Percentiles rank a stretch among this genome's conserved stretches.
Conservation (phyloP, 768 basidiomycete genomes). For the Termitomyces sp. region DNA sequence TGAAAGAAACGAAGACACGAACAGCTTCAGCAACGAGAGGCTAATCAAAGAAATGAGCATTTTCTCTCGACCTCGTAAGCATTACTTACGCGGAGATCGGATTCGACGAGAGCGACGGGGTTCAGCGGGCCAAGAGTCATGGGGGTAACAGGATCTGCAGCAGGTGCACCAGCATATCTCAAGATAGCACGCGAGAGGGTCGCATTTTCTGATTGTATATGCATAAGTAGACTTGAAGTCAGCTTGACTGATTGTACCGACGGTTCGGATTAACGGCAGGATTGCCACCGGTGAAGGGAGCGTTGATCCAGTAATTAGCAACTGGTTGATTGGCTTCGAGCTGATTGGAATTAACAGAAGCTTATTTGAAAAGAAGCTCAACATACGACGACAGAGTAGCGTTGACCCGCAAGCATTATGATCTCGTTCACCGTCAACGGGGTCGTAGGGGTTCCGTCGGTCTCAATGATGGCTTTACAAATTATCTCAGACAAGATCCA, state of each 20-base stretch:
- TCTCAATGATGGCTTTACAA: slow-evolving; percentile 24
- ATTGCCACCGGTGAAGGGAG: slow-evolving; percentile 19
- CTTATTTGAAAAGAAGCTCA: slow-evolving; percentile 8
- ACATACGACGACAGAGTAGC: slow-evolving; percentile 32
- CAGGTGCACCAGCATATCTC: slow-evolving; percentile 27
- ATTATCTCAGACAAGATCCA: not conserved
- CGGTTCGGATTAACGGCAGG: slow-evolving; percentile 18
- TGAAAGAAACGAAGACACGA: not conserved
- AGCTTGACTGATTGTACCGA: slow-evolving; percentile 1
- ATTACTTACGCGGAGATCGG: slow-evolving; percentile 7
- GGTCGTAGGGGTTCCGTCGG: slow-evolving; percentile 25
- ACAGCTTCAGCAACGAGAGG: slow-evolving; percentile 4
- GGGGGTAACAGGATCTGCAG: slow-evolving; percentile 22
- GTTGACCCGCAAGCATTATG: slow-evolving; percentile 37
- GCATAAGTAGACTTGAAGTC: not conserved
- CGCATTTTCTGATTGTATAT: slow-evolving; percentile 20
- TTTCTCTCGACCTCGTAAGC: no score
- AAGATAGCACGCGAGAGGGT: slow-evolving; percentile 28
- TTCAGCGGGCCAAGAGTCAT: slow-evolving; percentile 16
- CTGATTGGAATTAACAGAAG: slow-evolving; percentile 11
- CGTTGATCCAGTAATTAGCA: slow-evolving; percentile 37
- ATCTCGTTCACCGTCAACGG: slow-evolving; percentile 27
- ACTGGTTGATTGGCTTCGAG: slow-evolving; percentile 31
- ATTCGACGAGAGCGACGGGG: slow-evolving; percentile 23
- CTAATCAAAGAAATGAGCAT: not conserved